A percentile compares a stretch with the other conserved stretches of the same genome.
phyloP scores from a whole-genome alignment of 352 stramenopile species.

The Pythium grandisporangium region DNA sequence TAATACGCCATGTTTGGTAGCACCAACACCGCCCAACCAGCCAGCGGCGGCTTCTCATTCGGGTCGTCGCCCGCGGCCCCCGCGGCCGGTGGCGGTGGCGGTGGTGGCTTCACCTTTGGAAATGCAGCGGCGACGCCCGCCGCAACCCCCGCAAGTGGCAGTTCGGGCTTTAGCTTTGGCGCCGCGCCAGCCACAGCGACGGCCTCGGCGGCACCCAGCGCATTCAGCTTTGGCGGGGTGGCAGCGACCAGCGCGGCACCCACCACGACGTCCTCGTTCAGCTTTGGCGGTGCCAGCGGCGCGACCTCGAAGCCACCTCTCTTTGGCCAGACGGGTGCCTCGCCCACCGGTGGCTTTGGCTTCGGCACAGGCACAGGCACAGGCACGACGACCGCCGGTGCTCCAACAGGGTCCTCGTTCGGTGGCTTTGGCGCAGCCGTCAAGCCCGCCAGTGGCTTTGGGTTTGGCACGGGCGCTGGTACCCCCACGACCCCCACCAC shows the following conservation, averaged over 20 bases:
- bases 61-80: constrained; percentile 4
- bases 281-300: constrained; percentile 5
- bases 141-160: constrained; percentile 1
- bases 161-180: constrained; percentile 15
- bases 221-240: constrained; percentile 18
- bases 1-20: constrained; percentile 47
- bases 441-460: constrained; percentile 18
- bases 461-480: constrained; percentile 10
- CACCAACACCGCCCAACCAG: constrained; percentile 15
- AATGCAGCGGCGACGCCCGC: constrained; percentile 12
- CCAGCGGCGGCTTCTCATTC: constrained; percentile 41
- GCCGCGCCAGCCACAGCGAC: constrained; percentile 11
- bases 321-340: constrained; percentile 30
- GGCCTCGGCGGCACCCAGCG: constrained; percentile 6
- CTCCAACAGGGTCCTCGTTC: constrained; percentile 6
- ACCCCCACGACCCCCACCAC: constrained; percentile 9
- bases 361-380: constrained; percentile 1
- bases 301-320: constrained; percentile 30
- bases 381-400: neutral
- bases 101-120: constrained; percentile 18
- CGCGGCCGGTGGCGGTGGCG: constrained; percentile 14
- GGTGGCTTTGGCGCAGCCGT: constrained; percentile 6
- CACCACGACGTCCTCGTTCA: constrained; percentile 2
- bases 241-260: constrained; percentile 13
- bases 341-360: constrained; percentile 15